Evolutionary conservation across 2,329 filamentous ascomycete genomes (phyloP).

Genomic region (Aspergillus piperis): DNA sequence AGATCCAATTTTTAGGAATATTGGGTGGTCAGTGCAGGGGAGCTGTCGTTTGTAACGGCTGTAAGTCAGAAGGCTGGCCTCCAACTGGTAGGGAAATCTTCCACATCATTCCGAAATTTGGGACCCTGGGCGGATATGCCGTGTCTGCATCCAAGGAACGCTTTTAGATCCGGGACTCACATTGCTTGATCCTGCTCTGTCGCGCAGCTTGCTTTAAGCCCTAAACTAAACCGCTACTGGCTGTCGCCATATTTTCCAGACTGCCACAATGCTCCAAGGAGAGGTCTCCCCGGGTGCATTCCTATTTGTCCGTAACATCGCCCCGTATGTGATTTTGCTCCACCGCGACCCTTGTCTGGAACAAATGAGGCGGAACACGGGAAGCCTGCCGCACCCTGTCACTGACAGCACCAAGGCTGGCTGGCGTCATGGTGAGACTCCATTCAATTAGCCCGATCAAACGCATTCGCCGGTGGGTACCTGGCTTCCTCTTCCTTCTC

Average conservation of each 20-base stretch:
- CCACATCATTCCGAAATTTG: conserved; percentile 20
- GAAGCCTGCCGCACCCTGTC: conserved; percentile 17
- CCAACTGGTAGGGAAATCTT: conserved; percentile 17
- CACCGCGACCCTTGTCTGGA: conserved; percentile 18
- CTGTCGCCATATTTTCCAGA: conserved; percentile 14
- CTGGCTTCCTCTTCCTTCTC: conserved; percentile 2
- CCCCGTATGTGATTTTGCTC: conserved; percentile 11
- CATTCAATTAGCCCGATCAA: neutral
- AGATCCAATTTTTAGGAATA: conserved; percentile 9
- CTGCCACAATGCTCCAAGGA: conserved; percentile 7
- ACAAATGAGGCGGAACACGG: conserved; percentile 26
- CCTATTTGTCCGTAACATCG: conserved; percentile 21
- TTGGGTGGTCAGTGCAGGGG: conserved; percentile 27
- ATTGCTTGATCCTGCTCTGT: conserved; percentile 13
- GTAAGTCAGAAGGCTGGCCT: conserved; percentile 19
- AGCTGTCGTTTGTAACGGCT: conserved; percentile 21
- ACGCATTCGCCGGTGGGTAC: conserved; percentile 2
- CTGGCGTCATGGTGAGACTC: conserved; percentile 6
- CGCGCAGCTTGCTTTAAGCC: conserved; percentile 17
- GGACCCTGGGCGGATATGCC: conserved; percentile 19
- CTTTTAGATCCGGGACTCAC: conserved; percentile 15
- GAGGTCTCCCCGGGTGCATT: conserved; percentile 18
- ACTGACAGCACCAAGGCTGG: conserved; percentile 10
- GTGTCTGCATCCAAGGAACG: conserved; percentile 21
- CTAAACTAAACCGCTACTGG: conserved; percentile 11